Evolutionary conservation across 31 red algal species (phyloP), one percentile per base, ranked within the genome.

Genomic region (Odonthalia washingtoniensis): DNA sequence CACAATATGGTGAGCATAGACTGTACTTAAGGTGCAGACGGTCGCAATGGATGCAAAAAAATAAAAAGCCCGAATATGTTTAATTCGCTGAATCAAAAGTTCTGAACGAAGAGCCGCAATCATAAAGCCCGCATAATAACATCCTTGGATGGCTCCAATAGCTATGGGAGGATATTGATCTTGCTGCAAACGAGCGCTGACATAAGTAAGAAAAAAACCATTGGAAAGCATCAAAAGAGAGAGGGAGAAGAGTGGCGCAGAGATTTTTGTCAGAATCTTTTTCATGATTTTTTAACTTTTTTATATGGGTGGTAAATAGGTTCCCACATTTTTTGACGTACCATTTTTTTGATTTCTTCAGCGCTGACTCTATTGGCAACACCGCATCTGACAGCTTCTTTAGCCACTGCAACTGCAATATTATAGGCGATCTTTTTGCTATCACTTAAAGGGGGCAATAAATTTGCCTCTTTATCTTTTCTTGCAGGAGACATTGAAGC

Each of bases 341-440:
- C 31, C 62, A 31, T 65, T 65, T 65, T 65, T 27, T 31, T 33
- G 62, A 31, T 33, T 65, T 31, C n/a, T 31, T 65, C 31, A 33
- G 62, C n/a, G 62, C n/a, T 33, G 31, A 31, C 62, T 31, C 27
- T 33, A 65, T 65, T 33, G 31, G 27, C 31, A 33, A 65, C 62
- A 27, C 62, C 62, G 31, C n/a, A 33, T 31, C 31, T 65, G n/a
- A 65, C 62, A 38, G 89, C 89, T 70, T 92, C 82, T 57, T 92
- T 42, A 75, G 70, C 75, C 17, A 96, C 87, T 3, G 94, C 94
- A 41, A 76, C 67, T 17, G 94, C 94, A 73, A 96, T 89, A 41
- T 94, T 46, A 18, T 78, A 80, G 30, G 94, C 93, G 73, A 94
- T 84, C 32, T 96, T 81, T 52, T 82, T 66, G 40, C 93, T 45